A percentile compares a stretch with the other conserved stretches of the same genome.
Evolutionary conservation across 2,329 filamentous ascomycete species (phyloP).

Genomic region (Pyricularia pennisetigena): DNA sequence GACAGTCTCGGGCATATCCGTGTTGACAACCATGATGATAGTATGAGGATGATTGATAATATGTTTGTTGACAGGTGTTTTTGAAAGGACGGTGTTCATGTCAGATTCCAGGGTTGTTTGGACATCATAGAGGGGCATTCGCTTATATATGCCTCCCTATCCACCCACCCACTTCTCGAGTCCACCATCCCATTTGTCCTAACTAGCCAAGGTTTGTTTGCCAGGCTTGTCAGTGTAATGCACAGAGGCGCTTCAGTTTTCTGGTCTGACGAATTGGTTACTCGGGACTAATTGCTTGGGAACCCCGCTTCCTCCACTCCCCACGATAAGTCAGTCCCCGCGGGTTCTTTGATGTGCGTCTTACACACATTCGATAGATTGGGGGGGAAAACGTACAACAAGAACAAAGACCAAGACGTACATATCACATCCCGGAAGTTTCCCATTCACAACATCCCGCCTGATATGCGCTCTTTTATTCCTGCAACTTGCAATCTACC

Average conservation of each 20-base stretch:
- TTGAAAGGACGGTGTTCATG: not conserved
- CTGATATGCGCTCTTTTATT: not conserved
- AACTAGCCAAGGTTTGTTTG: not conserved
- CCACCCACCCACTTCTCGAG: not conserved
- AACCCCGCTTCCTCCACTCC: not conserved
- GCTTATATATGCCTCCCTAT: not conserved
- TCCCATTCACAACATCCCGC: not conserved
- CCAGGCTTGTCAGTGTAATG: not conserved
- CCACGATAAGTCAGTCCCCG: not conserved
- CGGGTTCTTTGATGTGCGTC: not conserved
- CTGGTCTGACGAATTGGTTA: not conserved
- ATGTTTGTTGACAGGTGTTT: not conserved
- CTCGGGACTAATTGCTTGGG: not conserved
- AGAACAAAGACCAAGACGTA: not conserved
- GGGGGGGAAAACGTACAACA: not conserved
- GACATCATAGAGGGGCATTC: not conserved
- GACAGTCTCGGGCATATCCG: constrained; percentile 31
- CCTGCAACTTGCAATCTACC: not conserved
- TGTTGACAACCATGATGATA: constrained; percentile 25
- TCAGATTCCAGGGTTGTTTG: not conserved
- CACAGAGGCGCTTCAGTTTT: not conserved
- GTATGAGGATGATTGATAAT: not conserved
- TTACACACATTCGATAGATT: not conserved
- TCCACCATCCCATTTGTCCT: too few relatives aligned
- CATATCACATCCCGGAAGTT: not conserved